phyloP scores from a whole-genome alignment of 2,329 filamentous ascomycete genomes.

The Aspergillus sp. region DNA sequence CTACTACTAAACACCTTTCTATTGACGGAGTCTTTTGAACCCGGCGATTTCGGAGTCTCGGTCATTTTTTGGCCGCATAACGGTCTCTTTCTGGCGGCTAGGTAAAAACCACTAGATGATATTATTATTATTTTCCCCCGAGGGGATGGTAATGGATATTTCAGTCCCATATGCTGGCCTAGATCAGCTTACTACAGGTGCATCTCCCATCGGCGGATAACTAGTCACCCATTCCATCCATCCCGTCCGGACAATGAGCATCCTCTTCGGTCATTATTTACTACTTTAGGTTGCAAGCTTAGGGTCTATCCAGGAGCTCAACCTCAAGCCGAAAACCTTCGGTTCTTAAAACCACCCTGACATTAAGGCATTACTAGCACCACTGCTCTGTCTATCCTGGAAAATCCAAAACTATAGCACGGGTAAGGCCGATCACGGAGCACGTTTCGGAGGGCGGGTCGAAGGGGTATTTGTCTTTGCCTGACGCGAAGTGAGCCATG shows the following conservation, averaged over 20 bases:
- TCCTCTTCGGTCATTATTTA: not conserved
- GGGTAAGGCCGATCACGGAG: conserved; percentile 2
- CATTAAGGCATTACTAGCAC: too few species aligned
- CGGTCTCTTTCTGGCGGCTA: not conserved
- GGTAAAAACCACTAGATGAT: not conserved
- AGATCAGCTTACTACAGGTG: not conserved
- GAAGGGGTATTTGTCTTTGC: not conserved
- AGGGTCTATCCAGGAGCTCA: too few species aligned
- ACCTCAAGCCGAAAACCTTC: too few species aligned
- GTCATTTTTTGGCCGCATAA: not conserved
- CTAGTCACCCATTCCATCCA: too few species aligned
- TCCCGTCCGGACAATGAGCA: too few species aligned
- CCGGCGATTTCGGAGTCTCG: not conserved
- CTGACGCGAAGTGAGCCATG: not conserved
- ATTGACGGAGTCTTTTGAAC: too few species aligned
- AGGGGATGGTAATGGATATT: not conserved
- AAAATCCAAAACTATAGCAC: not conserved
- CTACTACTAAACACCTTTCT: too few species aligned
- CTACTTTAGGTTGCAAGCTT: not conserved
- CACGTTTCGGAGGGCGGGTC: not conserved
- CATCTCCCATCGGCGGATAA: too few species aligned
- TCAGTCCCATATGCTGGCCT: not conserved
- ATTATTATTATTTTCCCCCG: too few species aligned
- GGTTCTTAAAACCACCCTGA: too few species aligned
- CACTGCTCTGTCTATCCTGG: not conserved